Percentiles rank a stretch among this genome's conserved stretches.
These are phyloP conservation scores for Catharanthus roseus DNA, from an alignment of 257 asterid species.

Conservation along the genomic window DNA sequence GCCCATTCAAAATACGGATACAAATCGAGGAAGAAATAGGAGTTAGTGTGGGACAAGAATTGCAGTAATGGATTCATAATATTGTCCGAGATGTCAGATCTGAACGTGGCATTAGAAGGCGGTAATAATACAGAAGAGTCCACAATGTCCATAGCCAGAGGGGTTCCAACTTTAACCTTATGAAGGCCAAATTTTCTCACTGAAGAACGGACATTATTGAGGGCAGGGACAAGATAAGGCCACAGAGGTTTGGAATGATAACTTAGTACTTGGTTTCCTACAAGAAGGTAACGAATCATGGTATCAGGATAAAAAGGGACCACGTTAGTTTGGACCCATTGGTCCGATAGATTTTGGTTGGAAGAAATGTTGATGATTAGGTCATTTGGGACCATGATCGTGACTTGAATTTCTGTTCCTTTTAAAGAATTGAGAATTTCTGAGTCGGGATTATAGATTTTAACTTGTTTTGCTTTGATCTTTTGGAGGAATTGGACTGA, in stretches of 20 bases:
- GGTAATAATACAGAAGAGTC: conserved; percentile 29
- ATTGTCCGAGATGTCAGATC: conserved; percentile 36
- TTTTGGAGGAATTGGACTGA: conserved; percentile 16
- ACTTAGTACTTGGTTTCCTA: conserved; percentile 63
- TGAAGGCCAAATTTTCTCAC: conserved; percentile 29
- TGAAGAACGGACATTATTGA: conserved; percentile 36
- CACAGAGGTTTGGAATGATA: conserved; percentile 24
- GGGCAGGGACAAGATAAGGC: conserved; percentile 64
- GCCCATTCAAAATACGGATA: conserved; percentile 70
- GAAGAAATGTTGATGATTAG: conserved; percentile 40
- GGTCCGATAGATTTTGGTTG: conserved; percentile 39
- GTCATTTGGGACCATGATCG: conserved; percentile 61
- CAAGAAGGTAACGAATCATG: conserved; percentile 44
- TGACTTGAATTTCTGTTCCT: conserved; percentile 44
- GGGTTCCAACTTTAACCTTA: conserved; percentile 70
- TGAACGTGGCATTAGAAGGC: conserved; percentile 57
- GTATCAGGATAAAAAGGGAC: conserved; percentile 44
- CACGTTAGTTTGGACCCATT: conserved; percentile 57
- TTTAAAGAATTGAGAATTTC: conserved; percentile 51
- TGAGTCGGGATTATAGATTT: conserved; percentile 54
- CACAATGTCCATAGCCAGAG: conserved; percentile 54
- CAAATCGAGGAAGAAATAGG: conserved; percentile 49
- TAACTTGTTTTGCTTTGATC: conserved; percentile 34
- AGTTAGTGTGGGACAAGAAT: conserved; percentile 48
- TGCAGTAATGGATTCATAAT: conserved; percentile 40